phyloP scores from a whole-genome alignment of 1,139 yeast genomes.

The Yamadazyma taylorii region DNA sequence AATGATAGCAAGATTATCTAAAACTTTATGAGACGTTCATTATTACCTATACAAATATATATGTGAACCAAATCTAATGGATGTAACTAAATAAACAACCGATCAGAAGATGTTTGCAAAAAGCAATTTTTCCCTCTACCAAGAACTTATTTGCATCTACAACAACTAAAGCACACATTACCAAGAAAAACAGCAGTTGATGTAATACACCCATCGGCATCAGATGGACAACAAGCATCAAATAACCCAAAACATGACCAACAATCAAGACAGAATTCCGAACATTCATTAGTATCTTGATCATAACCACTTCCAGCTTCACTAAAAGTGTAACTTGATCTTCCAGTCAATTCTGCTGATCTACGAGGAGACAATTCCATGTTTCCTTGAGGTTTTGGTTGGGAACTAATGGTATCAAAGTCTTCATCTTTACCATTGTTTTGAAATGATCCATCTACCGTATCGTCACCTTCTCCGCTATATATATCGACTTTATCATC shows the following conservation, averaged over 20 bases:
- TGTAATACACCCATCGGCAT: constrained; percentile 43
- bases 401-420: constrained; percentile 12
- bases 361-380: constrained; percentile 16
- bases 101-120: too few relatives aligned
- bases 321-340: constrained; percentile 22
- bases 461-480: constrained; percentile 1
- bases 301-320: constrained; percentile 38
- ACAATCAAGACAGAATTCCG: constrained; percentile 44
- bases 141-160: constrained; percentile 26
- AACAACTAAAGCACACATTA: constrained; percentile 35
- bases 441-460: neutral
- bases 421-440: constrained; percentile 8
- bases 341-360: constrained; percentile 10
- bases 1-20: neutral
- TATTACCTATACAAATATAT: neutral
- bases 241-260: constrained; percentile 43
- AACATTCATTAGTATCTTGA: constrained; percentile 39
- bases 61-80: neutral
- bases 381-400: constrained; percentile 15
- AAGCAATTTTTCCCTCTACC: neutral
- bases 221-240: constrained; percentile 43
- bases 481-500: constrained; percentile 1
- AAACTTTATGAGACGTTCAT: neutral
- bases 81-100: neutral
- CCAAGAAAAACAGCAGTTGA: constrained; percentile 39